These are phyloP conservation scores for Barnettozyma botsteinii DNA, from an alignment of 805 yeast genomes.

Conservation along the genomic window DNA sequence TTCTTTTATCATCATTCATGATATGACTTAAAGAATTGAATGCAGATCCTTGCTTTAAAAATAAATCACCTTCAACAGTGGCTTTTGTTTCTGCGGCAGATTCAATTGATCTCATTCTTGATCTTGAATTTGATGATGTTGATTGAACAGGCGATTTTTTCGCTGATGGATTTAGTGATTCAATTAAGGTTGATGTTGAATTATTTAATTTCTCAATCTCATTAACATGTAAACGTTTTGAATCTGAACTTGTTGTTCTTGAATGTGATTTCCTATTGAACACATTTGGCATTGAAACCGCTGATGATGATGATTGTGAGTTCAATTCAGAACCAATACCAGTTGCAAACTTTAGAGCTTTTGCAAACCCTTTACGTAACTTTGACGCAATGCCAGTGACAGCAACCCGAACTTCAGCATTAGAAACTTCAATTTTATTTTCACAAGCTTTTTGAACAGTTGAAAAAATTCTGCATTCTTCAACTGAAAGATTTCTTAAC, in stretches of 20 bases:
- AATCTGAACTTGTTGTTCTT: conserved; percentile 7
- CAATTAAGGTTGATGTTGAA: conserved; percentile 2
- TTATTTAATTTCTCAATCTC: neutral
- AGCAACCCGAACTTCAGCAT: conserved; percentile 68
- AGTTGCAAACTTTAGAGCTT: conserved; percentile 23
- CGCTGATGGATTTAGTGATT: neutral
- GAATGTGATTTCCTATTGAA: conserved; percentile 5
- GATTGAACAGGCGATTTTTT: neutral
- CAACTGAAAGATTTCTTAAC: conserved; percentile 34
- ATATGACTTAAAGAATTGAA: conserved; percentile 22
- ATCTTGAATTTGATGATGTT: conserved; percentile 12
- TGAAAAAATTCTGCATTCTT: conserved; percentile 19
- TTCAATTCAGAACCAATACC: conserved; percentile 8
- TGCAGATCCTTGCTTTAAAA: conserved; percentile 16
- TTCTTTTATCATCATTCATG: conserved; percentile 19
- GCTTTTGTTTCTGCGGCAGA: conserved; percentile 19
- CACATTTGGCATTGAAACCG: too few species aligned
- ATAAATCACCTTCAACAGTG: conserved; percentile 29
- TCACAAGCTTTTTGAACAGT: conserved; percentile 25
- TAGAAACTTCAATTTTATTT: conserved; percentile 47
- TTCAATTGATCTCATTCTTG: conserved; percentile 22
- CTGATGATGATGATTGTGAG: neutral
- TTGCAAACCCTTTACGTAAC: conserved; percentile 33
- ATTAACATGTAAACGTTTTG: neutral
- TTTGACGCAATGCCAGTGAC: conserved; percentile 76